Conservation (phyloP, 1,284 basidiomycete genomes). For the Rhodotorula mucilaginosa region DNA sequence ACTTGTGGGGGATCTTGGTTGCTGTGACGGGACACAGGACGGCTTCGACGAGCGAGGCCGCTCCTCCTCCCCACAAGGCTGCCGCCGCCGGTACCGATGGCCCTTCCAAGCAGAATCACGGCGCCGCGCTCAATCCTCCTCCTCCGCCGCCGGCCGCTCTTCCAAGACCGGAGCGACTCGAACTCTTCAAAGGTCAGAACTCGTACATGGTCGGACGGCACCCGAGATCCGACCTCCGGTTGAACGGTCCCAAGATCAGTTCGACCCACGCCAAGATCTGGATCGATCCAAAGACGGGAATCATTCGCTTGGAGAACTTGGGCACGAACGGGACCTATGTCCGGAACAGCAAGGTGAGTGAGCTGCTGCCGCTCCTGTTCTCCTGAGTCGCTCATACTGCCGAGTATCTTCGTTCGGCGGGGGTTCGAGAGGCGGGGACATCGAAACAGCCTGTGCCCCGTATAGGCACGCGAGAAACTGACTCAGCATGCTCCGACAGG, state of each 20-base stretch:
- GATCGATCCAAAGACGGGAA: constrained; percentile 24
- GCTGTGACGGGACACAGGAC: neutral
- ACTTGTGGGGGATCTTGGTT: constrained; percentile 18
- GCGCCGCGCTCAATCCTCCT: neutral
- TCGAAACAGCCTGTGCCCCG: no score
- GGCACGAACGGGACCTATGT: constrained; percentile 43
- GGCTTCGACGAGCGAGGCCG: neutral
- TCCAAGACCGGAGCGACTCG: constrained; percentile 12
- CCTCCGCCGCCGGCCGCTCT: neutral
- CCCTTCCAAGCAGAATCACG: no score
- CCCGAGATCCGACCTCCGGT: constrained; percentile 29
- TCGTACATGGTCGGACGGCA: constrained; percentile 24
- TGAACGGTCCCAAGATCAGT: constrained; percentile 37
- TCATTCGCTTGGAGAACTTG: constrained; percentile 38
- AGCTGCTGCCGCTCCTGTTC: neutral
- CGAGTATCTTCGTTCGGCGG: neutral
- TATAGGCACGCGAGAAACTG: neutral
- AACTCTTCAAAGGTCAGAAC: constrained; percentile 1
- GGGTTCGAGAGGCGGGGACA: no score
- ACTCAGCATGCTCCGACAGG: constrained; percentile 3
- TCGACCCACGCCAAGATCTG: constrained; percentile 39
- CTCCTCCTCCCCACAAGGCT: no score
- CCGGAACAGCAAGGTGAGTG: constrained; percentile 26
- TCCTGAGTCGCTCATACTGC: no score
- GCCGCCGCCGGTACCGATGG: neutral